Base-by-base conservation (phyloP, 495 filamentous ascomycete genomes). In the Lasiosphaeriaceae sp. region DNA sequence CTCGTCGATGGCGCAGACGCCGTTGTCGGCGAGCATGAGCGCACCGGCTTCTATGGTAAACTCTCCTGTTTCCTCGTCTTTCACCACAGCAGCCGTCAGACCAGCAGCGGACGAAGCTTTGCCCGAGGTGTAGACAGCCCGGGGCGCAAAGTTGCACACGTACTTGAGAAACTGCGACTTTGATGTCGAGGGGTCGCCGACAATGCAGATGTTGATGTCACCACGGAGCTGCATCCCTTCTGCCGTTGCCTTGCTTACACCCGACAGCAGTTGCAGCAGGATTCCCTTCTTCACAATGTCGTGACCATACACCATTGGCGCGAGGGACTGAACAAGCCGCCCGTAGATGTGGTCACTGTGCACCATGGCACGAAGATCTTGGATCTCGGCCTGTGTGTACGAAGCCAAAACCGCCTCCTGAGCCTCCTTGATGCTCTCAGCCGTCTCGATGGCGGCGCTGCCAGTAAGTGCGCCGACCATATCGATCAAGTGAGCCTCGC, bases 101-200 rank as follows among this genome's bases (percentile, higher is more conserved):
- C 94, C 94, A 53, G 94, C 94, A 14, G 94, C 94, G 0, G 94
- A 97, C 12, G 95, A 97, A 11, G 94, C 94, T 74, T 99, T 99
- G 58, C 94, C 94, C 31, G 91, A 96, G 21, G 94, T 99, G 68
- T 99, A 99, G 52, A 99, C 92, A 3, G 94, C 90, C 26, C 94
- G 92, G 11, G 94, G 94, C 24, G 96, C 86, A 68, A 99, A 89
- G 46, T 89, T 92, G 78, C 90, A 96, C 60, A 99, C 88, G 64
- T 97, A 97, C 72, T 99, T 99, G 57, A 99, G 77, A 75, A 99
- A 99, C 66, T 99, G 94, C 56, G 90, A 96, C 72, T 99, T 99
- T 58, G 89, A 94, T 2, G 94, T 99, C n/a, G 89, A 93, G 1
- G 94, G 94, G 67, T 99, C 94, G 61, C 94, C 94, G 53, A 99